A percentile compares a stretch with the other conserved stretches of the same genome.
Evolutionary conservation across 208 protist species (phyloP).

Genomic region (Giardia duodenalis): DNA sequence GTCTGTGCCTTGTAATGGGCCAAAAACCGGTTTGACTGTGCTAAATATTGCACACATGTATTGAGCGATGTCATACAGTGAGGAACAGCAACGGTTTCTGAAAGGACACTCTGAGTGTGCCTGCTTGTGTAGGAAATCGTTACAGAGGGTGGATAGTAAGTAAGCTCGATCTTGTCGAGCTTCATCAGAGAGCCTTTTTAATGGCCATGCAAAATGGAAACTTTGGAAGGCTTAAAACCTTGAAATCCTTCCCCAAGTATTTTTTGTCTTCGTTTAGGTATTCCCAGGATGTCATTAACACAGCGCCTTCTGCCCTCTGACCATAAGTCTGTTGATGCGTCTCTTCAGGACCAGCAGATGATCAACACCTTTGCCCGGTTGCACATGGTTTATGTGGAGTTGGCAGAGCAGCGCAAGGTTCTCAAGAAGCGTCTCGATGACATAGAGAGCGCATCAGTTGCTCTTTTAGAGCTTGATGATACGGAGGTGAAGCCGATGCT

Average conservation of each 20-base stretch:
- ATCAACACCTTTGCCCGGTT: background rate
- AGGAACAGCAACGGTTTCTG: background rate
- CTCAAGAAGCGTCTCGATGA: background rate
- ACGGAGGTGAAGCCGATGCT: background rate
- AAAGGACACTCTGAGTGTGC: background rate
- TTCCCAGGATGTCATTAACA: background rate
- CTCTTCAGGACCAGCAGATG: background rate
- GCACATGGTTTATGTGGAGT: background rate
- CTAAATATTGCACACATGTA: background rate
- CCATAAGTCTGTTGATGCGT: background rate
- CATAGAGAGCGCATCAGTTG: background rate
- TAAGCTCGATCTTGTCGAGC: background rate
- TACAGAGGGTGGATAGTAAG: background rate
- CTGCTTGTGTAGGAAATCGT: background rate
- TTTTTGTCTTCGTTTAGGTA: too few relatives aligned
- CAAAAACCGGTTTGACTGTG: background rate
- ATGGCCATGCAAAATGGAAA: background rate
- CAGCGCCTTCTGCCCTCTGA: background rate
- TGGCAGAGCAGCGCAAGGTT: background rate
- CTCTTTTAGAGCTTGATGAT: background rate
- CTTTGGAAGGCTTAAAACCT: too few relatives aligned
- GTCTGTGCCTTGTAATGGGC: background rate
- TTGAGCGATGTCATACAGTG: background rate
- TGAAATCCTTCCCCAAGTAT: too few relatives aligned
- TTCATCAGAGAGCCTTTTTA: background rate